These are phyloP conservation scores for Pseudevernia furfuracea DNA, from an alignment of 495 filamentous ascomycete genomes.

Conservation along the genomic window DNA sequence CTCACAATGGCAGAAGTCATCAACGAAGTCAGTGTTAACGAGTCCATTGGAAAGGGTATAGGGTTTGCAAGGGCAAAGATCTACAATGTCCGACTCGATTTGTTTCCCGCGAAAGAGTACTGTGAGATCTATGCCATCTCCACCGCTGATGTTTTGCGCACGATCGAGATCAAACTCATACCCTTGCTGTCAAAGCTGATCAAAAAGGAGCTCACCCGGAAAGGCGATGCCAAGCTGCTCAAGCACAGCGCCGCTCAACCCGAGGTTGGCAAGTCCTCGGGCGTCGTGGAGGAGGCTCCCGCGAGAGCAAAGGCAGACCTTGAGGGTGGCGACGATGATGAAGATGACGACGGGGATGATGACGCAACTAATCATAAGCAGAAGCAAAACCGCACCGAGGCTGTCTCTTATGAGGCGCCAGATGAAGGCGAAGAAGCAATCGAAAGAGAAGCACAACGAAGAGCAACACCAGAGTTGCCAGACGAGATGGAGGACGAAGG, in stretches of 20 bases:
- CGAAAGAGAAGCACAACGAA: slow-evolving; percentile 47
- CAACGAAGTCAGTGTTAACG: slow-evolving; percentile 71
- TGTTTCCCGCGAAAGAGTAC: slow-evolving; percentile 83
- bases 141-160: slow-evolving; percentile 62
- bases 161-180: slow-evolving; percentile 75
- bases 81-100: slow-evolving; percentile 70
- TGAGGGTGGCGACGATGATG: slow-evolving; percentile 58
- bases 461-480: slow-evolving; percentile 40
- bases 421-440: slow-evolving; percentile 85
- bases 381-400: slow-evolving; percentile 64
- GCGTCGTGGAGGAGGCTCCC: slow-evolving; percentile 54
- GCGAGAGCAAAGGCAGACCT: slow-evolving; percentile 33
- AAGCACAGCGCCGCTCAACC: slow-evolving; percentile 61
- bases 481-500: slow-evolving; percentile 49
- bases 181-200: slow-evolving; percentile 58
- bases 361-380: slow-evolving; percentile 79
- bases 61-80: slow-evolving; percentile 66
- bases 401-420: slow-evolving; percentile 79
- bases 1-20: slow-evolving; percentile 80
- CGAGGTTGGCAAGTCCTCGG: slow-evolving; percentile 70
- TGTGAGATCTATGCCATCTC: slow-evolving; percentile 73
- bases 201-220: slow-evolving; percentile 72
- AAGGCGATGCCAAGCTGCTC: slow-evolving; percentile 54
- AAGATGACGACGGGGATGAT: slow-evolving; percentile 69
- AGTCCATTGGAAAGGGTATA: slow-evolving; percentile 61